Evolutionary conservation across 352 stramenopile species (phyloP).

Genomic region (Stramenopiles sp.): DNA sequence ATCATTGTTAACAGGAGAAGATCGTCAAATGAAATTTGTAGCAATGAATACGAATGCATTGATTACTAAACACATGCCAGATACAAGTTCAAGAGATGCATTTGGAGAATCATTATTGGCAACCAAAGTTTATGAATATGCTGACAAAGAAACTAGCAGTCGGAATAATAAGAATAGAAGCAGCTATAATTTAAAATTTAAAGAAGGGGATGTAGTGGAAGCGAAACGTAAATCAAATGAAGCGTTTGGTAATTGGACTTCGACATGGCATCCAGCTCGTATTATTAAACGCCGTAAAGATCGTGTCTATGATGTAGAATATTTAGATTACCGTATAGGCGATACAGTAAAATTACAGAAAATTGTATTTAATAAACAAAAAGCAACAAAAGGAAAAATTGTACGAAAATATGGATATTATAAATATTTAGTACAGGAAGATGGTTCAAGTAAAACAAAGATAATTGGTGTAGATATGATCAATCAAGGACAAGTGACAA

Average conservation of each 20-base stretch:
- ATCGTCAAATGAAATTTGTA: not conserved
- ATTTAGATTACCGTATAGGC: not conserved
- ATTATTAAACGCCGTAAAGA: not conserved
- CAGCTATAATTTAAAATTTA: too few relatives aligned
- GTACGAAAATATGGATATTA: not conserved
- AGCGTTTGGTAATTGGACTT: not conserved
- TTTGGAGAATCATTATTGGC: not conserved
- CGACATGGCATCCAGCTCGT: not conserved
- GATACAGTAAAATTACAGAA: not conserved
- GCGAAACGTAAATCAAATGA: not conserved
- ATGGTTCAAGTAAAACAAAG: not conserved
- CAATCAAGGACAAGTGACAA: not conserved
- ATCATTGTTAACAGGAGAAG: constrained; percentile 24
- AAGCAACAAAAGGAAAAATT: not conserved
- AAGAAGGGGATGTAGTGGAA: not conserved
- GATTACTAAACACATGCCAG: not conserved
- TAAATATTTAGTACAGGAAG: not conserved
- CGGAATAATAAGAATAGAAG: not conserved
- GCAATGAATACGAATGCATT: not conserved
- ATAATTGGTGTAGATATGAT: not conserved
- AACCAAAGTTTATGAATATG: not conserved
- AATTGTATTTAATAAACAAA: not conserved
- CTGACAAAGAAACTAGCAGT: not conserved
- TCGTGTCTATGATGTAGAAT: not conserved
- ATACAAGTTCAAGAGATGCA: not conserved